Evolutionary conservation across 768 basidiomycete species (phyloP).

Genomic region (Strobilomyces confusus): DNA sequence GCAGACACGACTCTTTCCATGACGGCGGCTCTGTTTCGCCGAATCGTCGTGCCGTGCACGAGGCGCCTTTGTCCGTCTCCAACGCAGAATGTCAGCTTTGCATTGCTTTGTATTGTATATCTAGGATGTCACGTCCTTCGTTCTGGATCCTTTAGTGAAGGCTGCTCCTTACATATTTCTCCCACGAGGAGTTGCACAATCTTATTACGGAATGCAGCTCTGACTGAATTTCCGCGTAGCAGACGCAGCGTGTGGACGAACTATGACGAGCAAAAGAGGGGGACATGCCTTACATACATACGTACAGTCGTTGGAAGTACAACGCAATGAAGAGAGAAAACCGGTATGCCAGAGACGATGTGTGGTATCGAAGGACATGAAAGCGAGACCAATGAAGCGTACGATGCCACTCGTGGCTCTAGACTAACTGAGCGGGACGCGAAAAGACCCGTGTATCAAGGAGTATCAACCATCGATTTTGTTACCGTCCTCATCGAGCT

Average conservation of each 20-base stretch:
- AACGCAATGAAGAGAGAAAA: not conserved
- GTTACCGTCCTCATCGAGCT: constrained; percentile 18
- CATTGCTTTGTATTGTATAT: constrained; percentile 8
- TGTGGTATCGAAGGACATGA: not conserved
- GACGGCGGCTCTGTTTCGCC: not conserved
- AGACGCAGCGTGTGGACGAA: not conserved
- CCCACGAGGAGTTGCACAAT: too few relatives aligned
- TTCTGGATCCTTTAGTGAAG: not conserved
- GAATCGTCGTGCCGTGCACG: not conserved
- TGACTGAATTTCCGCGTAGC: too few relatives aligned
- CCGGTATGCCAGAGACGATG: not conserved
- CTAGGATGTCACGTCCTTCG: not conserved
- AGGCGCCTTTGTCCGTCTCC: too few relatives aligned
- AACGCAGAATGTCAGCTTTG: not conserved
- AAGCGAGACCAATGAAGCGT: not conserved
- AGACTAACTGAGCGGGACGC: not conserved
- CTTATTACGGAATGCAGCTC: too few relatives aligned
- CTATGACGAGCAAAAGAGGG: not conserved
- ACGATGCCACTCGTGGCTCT: not conserved
- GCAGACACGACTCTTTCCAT: constrained; percentile 25
- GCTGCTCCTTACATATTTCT: too few relatives aligned
- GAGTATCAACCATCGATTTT: not conserved
- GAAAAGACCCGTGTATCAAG: not conserved
- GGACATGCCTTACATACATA: not conserved
- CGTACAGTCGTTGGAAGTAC: not conserved